A percentile compares a stretch with the other conserved stretches of the same genome.
phyloP scores from a whole-genome alignment of 371 early-diverging fungal genomes.

The Encephalitozoon intestinalis region DNA sequence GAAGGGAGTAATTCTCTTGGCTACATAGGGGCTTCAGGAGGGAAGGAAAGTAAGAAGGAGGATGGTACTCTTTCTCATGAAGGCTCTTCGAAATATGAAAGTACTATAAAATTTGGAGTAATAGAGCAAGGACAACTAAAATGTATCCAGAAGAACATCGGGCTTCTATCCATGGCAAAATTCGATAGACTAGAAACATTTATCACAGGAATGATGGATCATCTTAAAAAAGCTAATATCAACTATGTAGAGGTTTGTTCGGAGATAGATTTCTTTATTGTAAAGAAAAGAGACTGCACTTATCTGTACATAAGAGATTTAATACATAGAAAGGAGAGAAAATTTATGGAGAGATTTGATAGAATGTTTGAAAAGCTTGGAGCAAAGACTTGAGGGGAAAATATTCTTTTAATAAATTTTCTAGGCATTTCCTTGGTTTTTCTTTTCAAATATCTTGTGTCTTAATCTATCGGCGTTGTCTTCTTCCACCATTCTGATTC shows the following conservation, averaged over 20 bases:
- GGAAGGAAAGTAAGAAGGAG: not conserved
- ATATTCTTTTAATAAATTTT: not conserved
- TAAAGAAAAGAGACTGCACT: not conserved
- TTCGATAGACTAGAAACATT: not conserved
- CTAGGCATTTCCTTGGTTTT: not conserved
- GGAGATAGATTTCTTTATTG: not conserved
- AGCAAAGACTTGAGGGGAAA: not conserved
- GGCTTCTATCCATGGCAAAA: not conserved
- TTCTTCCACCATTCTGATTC: not conserved
- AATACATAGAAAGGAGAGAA: not conserved
- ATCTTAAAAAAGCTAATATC: not conserved
- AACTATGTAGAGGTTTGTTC: conserved; percentile 1
- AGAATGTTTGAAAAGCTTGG: not conserved
- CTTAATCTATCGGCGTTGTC: not conserved
- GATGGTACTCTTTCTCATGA: not conserved
- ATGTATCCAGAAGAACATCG: not conserved
- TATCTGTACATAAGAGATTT: not conserved
- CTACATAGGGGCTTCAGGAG: not conserved
- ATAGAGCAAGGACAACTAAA: not conserved
- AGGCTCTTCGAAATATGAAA: not conserved
- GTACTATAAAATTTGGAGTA: not conserved
- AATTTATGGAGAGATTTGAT: not conserved
- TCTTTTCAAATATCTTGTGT: not conserved
- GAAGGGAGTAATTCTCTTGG: not conserved
- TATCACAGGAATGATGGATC: not conserved